Evolutionary conservation across 2,329 filamentous ascomycete genomes (phyloP), one percentile per base, ranked within the genome.

Genomic region (Amphichorda felina): DNA sequence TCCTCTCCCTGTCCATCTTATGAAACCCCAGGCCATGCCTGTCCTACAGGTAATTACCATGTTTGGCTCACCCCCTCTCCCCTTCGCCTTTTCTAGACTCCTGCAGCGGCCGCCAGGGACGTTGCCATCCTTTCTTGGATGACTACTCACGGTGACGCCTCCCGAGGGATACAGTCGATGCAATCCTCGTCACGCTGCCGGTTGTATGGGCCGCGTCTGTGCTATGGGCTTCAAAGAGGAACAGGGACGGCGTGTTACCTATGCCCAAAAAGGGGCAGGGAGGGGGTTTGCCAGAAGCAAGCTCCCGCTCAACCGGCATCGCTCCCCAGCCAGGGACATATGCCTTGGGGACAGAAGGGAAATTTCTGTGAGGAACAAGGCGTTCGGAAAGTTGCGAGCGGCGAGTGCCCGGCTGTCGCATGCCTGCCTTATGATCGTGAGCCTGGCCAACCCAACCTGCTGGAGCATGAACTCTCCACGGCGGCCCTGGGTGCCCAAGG

Each of bases 351-450:
- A 7, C 15, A 6, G 13, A 16, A 29, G 13, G 27, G 27, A 29
- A 7, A 7, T 24, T 24, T 10, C 21, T 24, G 21, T 10, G 21
- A 24, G 21, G 21, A 24, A 24, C 21, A 6, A 6, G 21, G 6
- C 21, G 21, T 24, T 24, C 21, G 27, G 15, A 29, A 13, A 6
- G 6, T 29, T 29, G 27, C 27, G 15, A 29, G 17, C 14, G 30
- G 30, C 30, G 30, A 16, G 30, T 16, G 30, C 30, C 30, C 30
- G 30, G 17, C 17, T 32, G 9, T n/a, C 17, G 29, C 30, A 32
- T 17, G 30, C 30, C 17, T 32, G 30, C 30, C 17, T 21, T 13
- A 8, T 6, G 30, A 16, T 11, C 15, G 9, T 26, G 24, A 26
- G 24, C 24, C 24, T 29, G 6, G n/a, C 27, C 27, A 16, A 29